A percentile compares a stretch with the other conserved stretches of the same genome.
Evolutionary conservation across 257 asterid genomes (phyloP).

Genomic region (Solanum ossicruentum): DNA sequence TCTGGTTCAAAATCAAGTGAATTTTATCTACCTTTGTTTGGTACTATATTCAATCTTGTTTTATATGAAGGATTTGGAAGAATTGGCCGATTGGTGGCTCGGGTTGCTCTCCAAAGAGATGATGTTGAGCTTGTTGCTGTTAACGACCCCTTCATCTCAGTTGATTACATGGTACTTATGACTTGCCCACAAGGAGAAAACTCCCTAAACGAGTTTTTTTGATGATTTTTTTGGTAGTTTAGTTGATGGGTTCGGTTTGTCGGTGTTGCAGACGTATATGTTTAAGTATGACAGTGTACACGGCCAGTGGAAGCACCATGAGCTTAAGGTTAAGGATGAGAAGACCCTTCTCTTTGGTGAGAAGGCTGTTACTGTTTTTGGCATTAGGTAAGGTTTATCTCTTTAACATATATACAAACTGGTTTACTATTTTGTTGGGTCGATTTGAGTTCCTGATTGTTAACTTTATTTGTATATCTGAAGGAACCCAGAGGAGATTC

Average conservation of each 20-base stretch:
- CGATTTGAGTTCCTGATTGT: not conserved
- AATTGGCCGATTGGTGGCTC: slow-evolving; percentile 82
- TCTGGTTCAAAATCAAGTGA: not conserved
- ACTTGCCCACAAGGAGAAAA: not conserved
- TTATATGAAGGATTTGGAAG: slow-evolving; percentile 59
- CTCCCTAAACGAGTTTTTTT: not conserved
- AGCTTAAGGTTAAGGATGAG: slow-evolving; percentile 56
- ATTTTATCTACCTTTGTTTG: not conserved
- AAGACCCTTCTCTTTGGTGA: slow-evolving; percentile 78
- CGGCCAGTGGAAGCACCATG: slow-evolving; percentile 68
- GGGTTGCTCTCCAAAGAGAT: slow-evolving; percentile 66
- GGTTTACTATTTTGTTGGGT: not conserved
- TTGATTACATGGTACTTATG: slow-evolving; percentile 59
- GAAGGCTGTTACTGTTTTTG: slow-evolving; percentile 55
- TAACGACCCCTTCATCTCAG: slow-evolving; percentile 72
- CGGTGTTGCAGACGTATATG: slow-evolving; percentile 55
- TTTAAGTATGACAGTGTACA: slow-evolving; percentile 83
- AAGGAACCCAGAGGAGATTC: slow-evolving; percentile 89
- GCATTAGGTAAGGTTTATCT: slow-evolving; percentile 27
- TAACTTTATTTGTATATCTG: not conserved
- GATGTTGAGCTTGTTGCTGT: slow-evolving; percentile 86
- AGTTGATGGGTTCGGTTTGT: not conserved
- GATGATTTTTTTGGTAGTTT: not conserved
- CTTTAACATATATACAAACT: not conserved
- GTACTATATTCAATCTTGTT: not conserved